phyloP scores from a whole-genome alignment of 306 rosid species.

The Malus orientalis region DNA sequence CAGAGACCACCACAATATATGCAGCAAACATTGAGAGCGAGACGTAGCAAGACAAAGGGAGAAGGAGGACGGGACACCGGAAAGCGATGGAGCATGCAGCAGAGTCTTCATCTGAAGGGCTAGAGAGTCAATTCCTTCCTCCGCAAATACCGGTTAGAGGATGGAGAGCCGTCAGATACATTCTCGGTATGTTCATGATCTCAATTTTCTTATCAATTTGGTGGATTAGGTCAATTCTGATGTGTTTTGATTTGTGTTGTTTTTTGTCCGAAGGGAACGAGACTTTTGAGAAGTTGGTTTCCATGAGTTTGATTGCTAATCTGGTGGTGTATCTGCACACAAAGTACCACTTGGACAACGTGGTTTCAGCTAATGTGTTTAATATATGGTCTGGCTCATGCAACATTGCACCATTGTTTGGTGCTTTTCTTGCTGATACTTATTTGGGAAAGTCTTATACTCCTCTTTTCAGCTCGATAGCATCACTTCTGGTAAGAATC shows the following conservation, averaged over 20 bases:
- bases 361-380: constrained; percentile 37
- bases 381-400: constrained; percentile 50
- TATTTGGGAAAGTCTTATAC: constrained; percentile 38
- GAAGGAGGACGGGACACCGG: background rate
- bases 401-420: constrained; percentile 36
- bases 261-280: constrained; percentile 36
- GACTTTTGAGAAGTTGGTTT: constrained; percentile 68
- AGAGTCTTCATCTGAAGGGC: constrained; percentile 8
- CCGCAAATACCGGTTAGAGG: constrained; percentile 28
- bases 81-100: constrained; percentile 9
- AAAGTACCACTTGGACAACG: constrained; percentile 44
- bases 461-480: constrained; percentile 33
- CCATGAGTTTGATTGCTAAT: constrained; percentile 55
- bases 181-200: constrained; percentile 31
- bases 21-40: background rate
- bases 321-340: constrained; percentile 44
- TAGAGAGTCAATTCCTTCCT: constrained; percentile 4
- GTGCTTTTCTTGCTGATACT: too few species aligned
- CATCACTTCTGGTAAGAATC: constrained; percentile 41
- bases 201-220: background rate
- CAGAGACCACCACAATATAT: background rate
- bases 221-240: background rate
- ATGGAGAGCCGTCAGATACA: constrained; percentile 43
- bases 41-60: background rate
- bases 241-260: background rate